Evolutionary conservation across 2,329 filamentous ascomycete species (phyloP).

Genomic region (Aspergillus sp.): DNA sequence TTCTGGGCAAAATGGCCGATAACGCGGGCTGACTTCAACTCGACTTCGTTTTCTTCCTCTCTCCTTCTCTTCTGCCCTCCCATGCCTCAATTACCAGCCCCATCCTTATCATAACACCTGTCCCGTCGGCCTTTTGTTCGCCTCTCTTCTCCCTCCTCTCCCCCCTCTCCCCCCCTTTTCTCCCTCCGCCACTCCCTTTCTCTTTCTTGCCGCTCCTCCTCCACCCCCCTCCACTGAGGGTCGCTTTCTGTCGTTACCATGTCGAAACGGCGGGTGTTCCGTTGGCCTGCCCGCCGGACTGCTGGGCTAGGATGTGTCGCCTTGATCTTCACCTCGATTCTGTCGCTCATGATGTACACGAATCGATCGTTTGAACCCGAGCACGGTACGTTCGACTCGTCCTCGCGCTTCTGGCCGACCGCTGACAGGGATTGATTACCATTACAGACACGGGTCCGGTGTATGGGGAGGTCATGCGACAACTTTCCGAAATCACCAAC

Average conservation of each 20-base stretch:
- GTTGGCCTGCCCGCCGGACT: slow-evolving; percentile 20
- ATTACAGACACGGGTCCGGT: slow-evolving; percentile 6
- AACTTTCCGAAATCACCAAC: slow-evolving; percentile 17
- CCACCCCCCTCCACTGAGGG: background rate
- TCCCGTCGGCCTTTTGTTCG: background rate
- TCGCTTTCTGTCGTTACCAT: slow-evolving; percentile 9
- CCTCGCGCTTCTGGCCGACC: background rate
- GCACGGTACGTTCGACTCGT: slow-evolving; percentile 9
- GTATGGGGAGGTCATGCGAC: slow-evolving; percentile 12
- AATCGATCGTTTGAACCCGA: slow-evolving; percentile 7
- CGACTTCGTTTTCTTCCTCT: background rate
- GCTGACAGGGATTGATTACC: slow-evolving; percentile 3
- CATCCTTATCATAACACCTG: slow-evolving; percentile 1
- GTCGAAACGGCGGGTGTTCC: slow-evolving; percentile 18
- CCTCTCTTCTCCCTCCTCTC: background rate
- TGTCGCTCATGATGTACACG: slow-evolving; percentile 13
- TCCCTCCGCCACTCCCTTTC: background rate
- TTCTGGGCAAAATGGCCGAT: slow-evolving; percentile 6
- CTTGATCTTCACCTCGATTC: slow-evolving; percentile 13
- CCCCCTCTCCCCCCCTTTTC: background rate
- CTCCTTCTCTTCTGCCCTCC: background rate
- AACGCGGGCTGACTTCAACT: background rate
- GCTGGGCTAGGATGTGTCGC: slow-evolving; percentile 16
- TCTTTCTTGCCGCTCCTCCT: background rate
- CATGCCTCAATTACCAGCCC: slow-evolving; percentile 4